These are phyloP conservation scores for Fonsecaea pugnacius DNA, from an alignment of 2,329 filamentous ascomycete genomes.

Conservation along the genomic window DNA sequence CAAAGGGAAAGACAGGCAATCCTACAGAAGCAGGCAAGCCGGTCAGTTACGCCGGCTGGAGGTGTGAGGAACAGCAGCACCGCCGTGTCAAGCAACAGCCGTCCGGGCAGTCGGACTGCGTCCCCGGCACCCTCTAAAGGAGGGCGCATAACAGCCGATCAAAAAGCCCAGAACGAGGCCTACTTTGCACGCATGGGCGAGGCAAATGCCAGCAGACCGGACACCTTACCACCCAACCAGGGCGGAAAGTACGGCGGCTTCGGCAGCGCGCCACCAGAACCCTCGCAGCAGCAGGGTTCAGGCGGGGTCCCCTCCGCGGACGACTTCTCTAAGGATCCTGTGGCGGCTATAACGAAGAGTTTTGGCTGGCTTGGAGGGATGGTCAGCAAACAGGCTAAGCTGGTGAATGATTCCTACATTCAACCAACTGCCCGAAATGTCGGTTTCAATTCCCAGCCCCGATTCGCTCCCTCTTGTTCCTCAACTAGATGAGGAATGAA, in stretches of 20 bases:
- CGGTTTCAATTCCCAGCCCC: slow-evolving; percentile 39
- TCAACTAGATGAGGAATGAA: too few species aligned
- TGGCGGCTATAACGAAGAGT: slow-evolving; percentile 85
- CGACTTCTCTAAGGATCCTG: slow-evolving; percentile 87
- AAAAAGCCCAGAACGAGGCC: slow-evolving; percentile 73
- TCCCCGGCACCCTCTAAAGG: slow-evolving; percentile 38
- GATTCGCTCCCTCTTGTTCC: not conserved
- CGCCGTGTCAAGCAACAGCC: slow-evolving; percentile 35
- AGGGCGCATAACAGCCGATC: slow-evolving; percentile 50
- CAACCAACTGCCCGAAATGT: slow-evolving; percentile 91
- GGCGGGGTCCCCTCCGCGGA: slow-evolving; percentile 70
- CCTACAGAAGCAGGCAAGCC: slow-evolving; percentile 44
- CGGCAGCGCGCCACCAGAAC: slow-evolving; percentile 70
- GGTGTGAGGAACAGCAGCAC: slow-evolving; percentile 38
- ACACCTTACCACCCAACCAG: slow-evolving; percentile 78
- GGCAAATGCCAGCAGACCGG: slow-evolving; percentile 77
- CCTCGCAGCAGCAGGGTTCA: slow-evolving; percentile 27
- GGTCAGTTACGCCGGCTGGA: slow-evolving; percentile 46
- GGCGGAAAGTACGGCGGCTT: slow-evolving; percentile 93
- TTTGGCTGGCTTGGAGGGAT: slow-evolving; percentile 93
- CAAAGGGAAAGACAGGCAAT: slow-evolving; percentile 46
- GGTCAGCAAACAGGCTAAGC: slow-evolving; percentile 87
- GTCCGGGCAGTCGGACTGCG: slow-evolving; percentile 35
- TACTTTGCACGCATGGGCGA: slow-evolving; percentile 87
- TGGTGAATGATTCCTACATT: slow-evolving; percentile 86